phyloP scores from a whole-genome alignment of 768 basidiomycete genomes.

The Calocybe gangraenosa region DNA sequence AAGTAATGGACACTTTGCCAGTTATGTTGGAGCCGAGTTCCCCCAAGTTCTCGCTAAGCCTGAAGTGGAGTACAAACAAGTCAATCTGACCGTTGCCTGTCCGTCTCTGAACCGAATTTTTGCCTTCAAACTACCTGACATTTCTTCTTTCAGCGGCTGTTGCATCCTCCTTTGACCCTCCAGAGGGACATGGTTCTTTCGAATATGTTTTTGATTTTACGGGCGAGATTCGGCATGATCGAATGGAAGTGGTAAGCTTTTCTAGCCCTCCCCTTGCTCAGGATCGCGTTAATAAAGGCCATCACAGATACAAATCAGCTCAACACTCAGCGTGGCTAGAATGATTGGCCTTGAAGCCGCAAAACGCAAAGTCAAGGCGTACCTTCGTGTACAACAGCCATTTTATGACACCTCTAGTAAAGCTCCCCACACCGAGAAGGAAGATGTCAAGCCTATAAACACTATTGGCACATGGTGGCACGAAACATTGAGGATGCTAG shows the following conservation, averaged over 20 bases:
- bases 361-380: constrained; percentile 73
- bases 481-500: constrained; percentile 72
- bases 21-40: constrained; percentile 78
- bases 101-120: constrained; percentile 20
- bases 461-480: constrained; percentile 86
- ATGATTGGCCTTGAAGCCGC: constrained; percentile 74
- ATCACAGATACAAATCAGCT: constrained; percentile 68
- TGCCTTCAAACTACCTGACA: constrained; percentile 13
- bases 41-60: constrained; percentile 62
- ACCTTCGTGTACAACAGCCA: constrained; percentile 72
- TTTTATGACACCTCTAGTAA: constrained; percentile 70
- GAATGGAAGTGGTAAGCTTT: constrained; percentile 61
- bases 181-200: constrained; percentile 64
- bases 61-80: constrained; percentile 76
- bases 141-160: constrained; percentile 50
- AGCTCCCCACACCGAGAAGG: constrained; percentile 62
- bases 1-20: constrained; percentile 21
- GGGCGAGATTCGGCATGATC: constrained; percentile 73
- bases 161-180: constrained; percentile 64
- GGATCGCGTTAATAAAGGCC: constrained; percentile 8
- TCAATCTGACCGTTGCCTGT: constrained; percentile 74
- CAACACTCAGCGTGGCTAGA: constrained; percentile 67
- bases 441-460: constrained; percentile 67
- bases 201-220: constrained; percentile 84
- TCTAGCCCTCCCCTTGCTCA: constrained; percentile 11